Conservation (phyloP, 148 eudicot species). For the Linanthus parryae region DNA sequence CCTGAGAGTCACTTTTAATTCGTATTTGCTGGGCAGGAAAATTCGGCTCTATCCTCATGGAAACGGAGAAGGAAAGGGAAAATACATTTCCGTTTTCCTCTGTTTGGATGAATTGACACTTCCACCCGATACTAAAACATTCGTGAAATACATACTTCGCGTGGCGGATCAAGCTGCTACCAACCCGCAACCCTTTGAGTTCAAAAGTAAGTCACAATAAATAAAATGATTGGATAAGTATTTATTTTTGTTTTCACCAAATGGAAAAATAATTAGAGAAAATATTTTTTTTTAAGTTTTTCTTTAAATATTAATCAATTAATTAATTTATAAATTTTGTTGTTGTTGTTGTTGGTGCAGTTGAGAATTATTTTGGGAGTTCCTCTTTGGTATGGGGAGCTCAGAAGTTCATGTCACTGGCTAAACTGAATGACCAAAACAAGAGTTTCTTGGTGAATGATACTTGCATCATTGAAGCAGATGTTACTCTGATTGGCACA, state of each 20-base stretch:
- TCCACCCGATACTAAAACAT: neutral
- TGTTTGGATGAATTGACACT: neutral
- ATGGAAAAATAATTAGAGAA: too few species aligned
- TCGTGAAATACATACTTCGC: neutral
- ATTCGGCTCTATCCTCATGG: slow-evolving; percentile 6
- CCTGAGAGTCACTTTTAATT: too few species aligned
- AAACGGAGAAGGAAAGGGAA: neutral
- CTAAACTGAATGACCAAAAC: neutral
- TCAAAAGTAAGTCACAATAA: neutral
- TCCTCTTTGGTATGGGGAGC: neutral
- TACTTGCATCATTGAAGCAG: slow-evolving; percentile 3
- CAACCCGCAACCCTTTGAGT: neutral
- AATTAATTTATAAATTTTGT: neutral
- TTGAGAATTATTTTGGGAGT: neutral
- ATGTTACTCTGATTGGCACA: slow-evolving; percentile 2
- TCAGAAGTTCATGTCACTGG: slow-evolving; percentile 1
- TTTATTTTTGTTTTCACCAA: too few species aligned
- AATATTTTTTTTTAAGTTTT: neutral
- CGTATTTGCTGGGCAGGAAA: neutral
- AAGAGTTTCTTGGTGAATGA: slow-evolving; percentile 2
- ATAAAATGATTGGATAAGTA: too few species aligned
- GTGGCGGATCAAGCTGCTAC: neutral
- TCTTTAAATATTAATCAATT: neutral
- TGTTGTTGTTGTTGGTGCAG: too few species aligned
- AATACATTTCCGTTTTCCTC: neutral